Evolutionary conservation across 495 filamentous ascomycete genomes (phyloP).

Genomic region (Lindgomyces ingoldianus): DNA sequence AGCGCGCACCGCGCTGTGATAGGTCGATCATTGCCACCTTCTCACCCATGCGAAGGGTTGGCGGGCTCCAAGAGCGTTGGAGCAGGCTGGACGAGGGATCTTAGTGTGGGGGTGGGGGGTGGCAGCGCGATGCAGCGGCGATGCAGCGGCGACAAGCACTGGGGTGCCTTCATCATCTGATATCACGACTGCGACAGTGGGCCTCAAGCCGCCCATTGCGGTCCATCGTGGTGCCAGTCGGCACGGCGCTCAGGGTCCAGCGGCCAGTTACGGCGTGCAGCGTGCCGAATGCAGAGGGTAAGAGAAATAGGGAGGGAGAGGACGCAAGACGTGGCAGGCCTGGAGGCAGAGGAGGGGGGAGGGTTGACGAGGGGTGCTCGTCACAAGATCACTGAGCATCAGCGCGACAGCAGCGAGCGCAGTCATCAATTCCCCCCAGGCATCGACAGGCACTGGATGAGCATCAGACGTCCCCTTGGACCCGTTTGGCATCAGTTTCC

Average conservation of each 20-base stretch:
- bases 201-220: not conserved
- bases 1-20: slow-evolving; percentile 30
- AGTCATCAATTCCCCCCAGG: slow-evolving; percentile 6
- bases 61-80: slow-evolving; percentile 33
- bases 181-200: slow-evolving; percentile 27
- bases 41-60: slow-evolving; percentile 34
- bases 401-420: slow-evolving; percentile 6
- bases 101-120: slow-evolving; percentile 37
- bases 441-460: not conserved
- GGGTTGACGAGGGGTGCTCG: not conserved
- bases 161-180: slow-evolving; percentile 34
- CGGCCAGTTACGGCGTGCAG: slow-evolving; percentile 12
- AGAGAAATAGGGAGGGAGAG: slow-evolving; percentile 8
- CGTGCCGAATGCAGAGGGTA: slow-evolving; percentile 24
- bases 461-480: not conserved
- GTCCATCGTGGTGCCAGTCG: slow-evolving; percentile 29
- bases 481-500: not conserved
- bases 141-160: not conserved
- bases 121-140: not conserved
- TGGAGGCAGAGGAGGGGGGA: not conserved
- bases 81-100: slow-evolving; percentile 12
- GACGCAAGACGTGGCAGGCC: slow-evolving; percentile 37
- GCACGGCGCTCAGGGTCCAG: not conserved
- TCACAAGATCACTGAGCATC: slow-evolving; percentile 22
- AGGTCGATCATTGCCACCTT: slow-evolving; percentile 36